Conservation (phyloP, 805 yeast genomes). For the Pichia thaimueangensis region DNA sequence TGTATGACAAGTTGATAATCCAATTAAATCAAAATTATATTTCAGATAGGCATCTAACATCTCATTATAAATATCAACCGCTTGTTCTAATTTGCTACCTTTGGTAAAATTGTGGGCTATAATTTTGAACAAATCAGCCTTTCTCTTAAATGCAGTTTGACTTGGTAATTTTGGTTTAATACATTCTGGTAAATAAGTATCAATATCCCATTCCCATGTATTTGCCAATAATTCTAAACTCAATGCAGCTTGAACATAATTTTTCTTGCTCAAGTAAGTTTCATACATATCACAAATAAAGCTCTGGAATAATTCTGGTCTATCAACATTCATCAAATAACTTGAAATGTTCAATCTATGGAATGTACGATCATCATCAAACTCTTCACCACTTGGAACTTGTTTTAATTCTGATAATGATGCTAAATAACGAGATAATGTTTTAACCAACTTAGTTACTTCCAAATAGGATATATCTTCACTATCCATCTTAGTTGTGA, state of each 20-base stretch:
- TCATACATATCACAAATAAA: slow-evolving; percentile 71
- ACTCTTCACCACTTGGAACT: slow-evolving; percentile 77
- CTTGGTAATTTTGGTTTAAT: slow-evolving; percentile 68
- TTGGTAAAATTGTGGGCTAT: slow-evolving; percentile 63
- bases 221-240: slow-evolving; percentile 71
- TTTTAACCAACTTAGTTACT: slow-evolving; percentile 45
- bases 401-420: slow-evolving; percentile 59
- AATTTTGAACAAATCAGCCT: slow-evolving; percentile 61
- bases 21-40: slow-evolving; percentile 67
- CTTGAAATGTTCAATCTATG: slow-evolving; percentile 70
- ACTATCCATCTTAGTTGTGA: slow-evolving; percentile 46
- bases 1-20: slow-evolving; percentile 64
- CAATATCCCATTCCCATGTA: slow-evolving; percentile 69
- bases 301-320: slow-evolving; percentile 75
- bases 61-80: slow-evolving; percentile 72
- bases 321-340: slow-evolving; percentile 67
- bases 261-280: slow-evolving; percentile 50
- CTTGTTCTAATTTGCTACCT: slow-evolving; percentile 74
- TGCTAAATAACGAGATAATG: slow-evolving; percentile 54
- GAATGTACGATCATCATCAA: slow-evolving; percentile 81
- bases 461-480: slow-evolving; percentile 58
- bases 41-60: slow-evolving; percentile 68
- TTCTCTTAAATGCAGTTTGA: slow-evolving; percentile 75
- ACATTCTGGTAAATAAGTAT: slow-evolving; percentile 47
- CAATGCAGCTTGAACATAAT: slow-evolving; percentile 77